phyloP scores from a whole-genome alignment of 2,329 filamentous ascomycete species.

The Ophiostoma ulmi region DNA sequence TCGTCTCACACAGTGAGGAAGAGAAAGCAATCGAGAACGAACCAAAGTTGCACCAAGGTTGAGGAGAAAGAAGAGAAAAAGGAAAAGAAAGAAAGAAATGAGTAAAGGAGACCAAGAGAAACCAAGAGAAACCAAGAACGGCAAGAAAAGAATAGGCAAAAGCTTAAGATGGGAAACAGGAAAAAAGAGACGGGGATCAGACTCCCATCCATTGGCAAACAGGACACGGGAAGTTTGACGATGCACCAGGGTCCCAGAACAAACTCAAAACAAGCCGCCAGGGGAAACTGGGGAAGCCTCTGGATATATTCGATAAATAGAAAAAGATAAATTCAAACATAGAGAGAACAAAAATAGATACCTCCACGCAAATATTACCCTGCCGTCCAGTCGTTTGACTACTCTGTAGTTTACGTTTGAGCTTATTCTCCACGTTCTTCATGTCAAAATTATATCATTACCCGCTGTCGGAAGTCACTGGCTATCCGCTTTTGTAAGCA shows the following conservation, averaged over 20 bases:
- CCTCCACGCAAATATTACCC: constrained; percentile 7
- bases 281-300: constrained; percentile 5
- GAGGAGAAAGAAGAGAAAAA: neutral
- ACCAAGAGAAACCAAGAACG: constrained; percentile 13
- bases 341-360: neutral
- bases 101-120: neutral
- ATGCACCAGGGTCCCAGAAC: constrained; percentile 8
- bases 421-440: constrained; percentile 13
- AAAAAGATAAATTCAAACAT: neutral
- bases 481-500: neutral
- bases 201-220: neutral
- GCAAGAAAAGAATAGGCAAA: constrained; percentile 22
- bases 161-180: constrained; percentile 7
- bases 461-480: neutral
- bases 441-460: neutral
- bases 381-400: constrained; percentile 8
- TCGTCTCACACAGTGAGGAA: constrained; percentile 22
- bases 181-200: constrained; percentile 18
- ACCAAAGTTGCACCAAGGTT: constrained; percentile 1
- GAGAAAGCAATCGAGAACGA: constrained; percentile 14
- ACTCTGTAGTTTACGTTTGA: neutral
- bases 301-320: neutral
- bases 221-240: neutral
- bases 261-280: constrained; percentile 21
- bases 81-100: neutral